Conservation (phyloP, 139 green algal genomes). For the Penium margaritaceum region DNA sequence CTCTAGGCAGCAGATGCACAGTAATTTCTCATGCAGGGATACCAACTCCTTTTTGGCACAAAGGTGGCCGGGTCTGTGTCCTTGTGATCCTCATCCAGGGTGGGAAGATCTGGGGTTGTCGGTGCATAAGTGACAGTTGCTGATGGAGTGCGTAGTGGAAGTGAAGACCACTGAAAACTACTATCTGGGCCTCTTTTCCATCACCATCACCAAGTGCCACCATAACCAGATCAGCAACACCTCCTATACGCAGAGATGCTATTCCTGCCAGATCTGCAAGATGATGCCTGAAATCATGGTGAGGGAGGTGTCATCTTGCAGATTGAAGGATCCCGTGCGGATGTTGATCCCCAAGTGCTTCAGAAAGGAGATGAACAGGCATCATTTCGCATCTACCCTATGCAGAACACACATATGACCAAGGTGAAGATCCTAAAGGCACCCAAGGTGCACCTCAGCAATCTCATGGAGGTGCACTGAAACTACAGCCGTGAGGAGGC, state of each 20-base stretch:
- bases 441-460: conserved; percentile 94
- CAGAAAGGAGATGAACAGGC: conserved; percentile 96
- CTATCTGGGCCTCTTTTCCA: conserved; percentile 90
- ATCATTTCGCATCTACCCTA: conserved; percentile 70
- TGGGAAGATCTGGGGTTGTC: conserved; percentile 97
- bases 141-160: conserved; percentile 95
- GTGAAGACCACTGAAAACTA: conserved; percentile 98
- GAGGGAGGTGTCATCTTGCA: conserved; percentile 73
- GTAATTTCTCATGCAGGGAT: too few species aligned
- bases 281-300: conserved; percentile 99
- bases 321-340: conserved; percentile 95
- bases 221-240: conserved; percentile 86
- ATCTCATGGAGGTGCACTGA: conserved; percentile 99
- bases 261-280: conserved; percentile 73
- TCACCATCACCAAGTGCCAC: conserved; percentile 95
- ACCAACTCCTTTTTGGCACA: too few species aligned
- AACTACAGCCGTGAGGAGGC: too few species aligned
- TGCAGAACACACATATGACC: conserved; percentile 89
- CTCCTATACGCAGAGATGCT: conserved; percentile 80
- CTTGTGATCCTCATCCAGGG: too few species aligned
- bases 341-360: conserved; percentile 99
- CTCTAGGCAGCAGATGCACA: too few species aligned
- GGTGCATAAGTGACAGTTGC: conserved; percentile 97
- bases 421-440: conserved; percentile 98
- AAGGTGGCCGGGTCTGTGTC: too few species aligned